Evolutionary conservation across 352 stramenopile genomes (phyloP), one percentile per base, ranked within the genome.

Genomic region (Globisporangium heterothallicum): DNA sequence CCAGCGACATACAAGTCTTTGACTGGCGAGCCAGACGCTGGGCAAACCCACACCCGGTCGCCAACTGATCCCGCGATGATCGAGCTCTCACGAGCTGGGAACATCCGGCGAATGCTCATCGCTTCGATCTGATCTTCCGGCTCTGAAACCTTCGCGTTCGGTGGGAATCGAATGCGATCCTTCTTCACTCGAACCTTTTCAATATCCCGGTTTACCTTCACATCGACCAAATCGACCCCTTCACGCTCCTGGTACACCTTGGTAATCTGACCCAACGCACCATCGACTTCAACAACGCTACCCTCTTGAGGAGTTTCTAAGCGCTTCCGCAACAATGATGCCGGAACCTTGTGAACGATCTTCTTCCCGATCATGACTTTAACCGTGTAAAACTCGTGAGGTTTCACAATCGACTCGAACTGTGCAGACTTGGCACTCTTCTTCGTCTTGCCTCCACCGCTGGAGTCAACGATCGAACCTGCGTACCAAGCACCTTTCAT

Each of bases 261-360:
- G 22, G 65, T 85, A 16, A 88, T 65, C 65, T 91, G 72, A 46
- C 73, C 80, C 13, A 88, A 58, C 19, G 61, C 42, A 3, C 75
- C 80, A 60, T 88, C 80, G 14, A 88, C 65, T 26, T 86, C 73
- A 34, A 91, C 75, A 10, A 91, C 70, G 52, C 80, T 91, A 13
- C 80, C 80, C 9, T 86, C 50, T 64, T 88, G 77, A 2, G 80
- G 77, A 7, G 59, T 30, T 22, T 58, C 48, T 3, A 44, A 40
- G 26, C 72, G 63, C 12, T 62, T 54, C 8, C 80, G 78, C 46
- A 91, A 38, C 10, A 47, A 65, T 16, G 72, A 52, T 45, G 54
- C 58, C 42, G 73, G 66, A 10, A 91, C 58, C 8, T 86, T 77
- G 27, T 61, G 66, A 18, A 86, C 49, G 4, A 74, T 44, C 32